phyloP scores from a whole-genome alignment of 2,329 filamentous ascomycete genomes.

The Ophiostoma sp. region DNA sequence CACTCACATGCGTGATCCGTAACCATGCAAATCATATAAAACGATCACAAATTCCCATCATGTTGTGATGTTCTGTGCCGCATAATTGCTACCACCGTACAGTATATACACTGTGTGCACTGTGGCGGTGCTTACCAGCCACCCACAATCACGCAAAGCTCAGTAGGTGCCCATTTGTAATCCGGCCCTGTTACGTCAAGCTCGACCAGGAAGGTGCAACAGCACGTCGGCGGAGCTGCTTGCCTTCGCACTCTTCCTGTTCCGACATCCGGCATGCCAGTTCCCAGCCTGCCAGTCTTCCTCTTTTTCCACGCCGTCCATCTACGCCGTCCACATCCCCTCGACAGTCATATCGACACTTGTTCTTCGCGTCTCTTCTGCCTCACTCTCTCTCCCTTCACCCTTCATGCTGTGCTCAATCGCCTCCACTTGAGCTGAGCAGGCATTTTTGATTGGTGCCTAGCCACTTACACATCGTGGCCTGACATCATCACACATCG shows the following conservation, averaged over 20 bases:
- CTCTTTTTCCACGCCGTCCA: background rate
- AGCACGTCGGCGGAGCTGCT: constrained; percentile 8
- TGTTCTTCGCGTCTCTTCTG: background rate
- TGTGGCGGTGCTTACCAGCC: constrained; percentile 14
- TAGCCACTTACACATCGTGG: too few species aligned
- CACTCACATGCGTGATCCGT: too few species aligned
- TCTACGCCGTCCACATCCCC: background rate
- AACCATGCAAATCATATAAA: background rate
- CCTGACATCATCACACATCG: too few species aligned
- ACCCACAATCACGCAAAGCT: constrained; percentile 5
- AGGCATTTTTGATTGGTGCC: too few species aligned
- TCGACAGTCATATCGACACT: background rate
- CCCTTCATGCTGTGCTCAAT: background rate
- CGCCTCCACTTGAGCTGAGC: background rate
- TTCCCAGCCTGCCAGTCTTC: background rate
- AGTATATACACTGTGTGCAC: background rate
- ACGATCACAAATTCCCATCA: background rate
- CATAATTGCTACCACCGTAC: background rate
- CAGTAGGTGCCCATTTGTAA: constrained; percentile 17
- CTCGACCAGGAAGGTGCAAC: constrained; percentile 21
- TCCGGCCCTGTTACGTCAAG: constrained; percentile 20
- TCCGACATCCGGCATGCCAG: background rate
- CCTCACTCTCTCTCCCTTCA: background rate
- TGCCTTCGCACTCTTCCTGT: background rate
- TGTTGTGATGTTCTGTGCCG: too few species aligned